Conservation (phyloP, 176 grass and related monocot genomes). For the Cocos nucifera region DNA sequence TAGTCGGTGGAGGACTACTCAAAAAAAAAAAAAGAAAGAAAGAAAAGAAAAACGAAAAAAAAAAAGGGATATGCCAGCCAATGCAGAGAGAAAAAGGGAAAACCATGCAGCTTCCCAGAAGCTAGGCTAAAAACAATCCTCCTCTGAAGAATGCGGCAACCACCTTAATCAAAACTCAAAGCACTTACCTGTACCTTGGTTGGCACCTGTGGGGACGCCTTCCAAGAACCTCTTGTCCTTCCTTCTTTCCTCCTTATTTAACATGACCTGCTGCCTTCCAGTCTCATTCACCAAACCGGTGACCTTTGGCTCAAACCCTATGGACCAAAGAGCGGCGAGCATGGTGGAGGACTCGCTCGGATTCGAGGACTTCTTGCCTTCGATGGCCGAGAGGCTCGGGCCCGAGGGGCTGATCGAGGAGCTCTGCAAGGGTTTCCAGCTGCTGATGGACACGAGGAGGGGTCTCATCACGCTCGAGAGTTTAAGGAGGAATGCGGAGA, state of each 20-base stretch:
- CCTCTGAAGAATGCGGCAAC: slow-evolving; percentile 17
- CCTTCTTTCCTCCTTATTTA: background rate
- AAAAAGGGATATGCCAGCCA: no score
- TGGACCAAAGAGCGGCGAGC: no score
- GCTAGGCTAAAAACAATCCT: slow-evolving; percentile 20
- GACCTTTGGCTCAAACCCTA: no score
- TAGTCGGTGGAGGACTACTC: no score
- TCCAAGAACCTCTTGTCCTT: slow-evolving; percentile 37
- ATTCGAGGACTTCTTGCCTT: slow-evolving; percentile 70
- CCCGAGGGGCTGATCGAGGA: slow-evolving; percentile 64
- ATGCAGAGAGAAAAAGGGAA: background rate
- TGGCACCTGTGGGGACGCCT: slow-evolving; percentile 30
- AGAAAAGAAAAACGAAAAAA: no score
- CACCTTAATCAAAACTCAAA: slow-evolving; percentile 12
- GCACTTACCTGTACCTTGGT: slow-evolving; percentile 38
- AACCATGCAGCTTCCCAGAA: slow-evolving; percentile 57
- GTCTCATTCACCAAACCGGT: no score
- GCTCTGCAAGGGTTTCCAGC: slow-evolving; percentile 88
- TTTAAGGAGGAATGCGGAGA: slow-evolving; percentile 45
- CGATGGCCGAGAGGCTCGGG: slow-evolving; percentile 68
- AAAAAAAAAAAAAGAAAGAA: no score
- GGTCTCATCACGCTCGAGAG: slow-evolving; percentile 75
- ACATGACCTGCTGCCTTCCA: no score
- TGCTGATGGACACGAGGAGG: slow-evolving; percentile 59
- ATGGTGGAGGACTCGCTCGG: slow-evolving; percentile 12